Percentiles rank a stretch among this genome's conserved stretches.
phyloP scores from a whole-genome alignment of 345 rosid species.

The Raphanus sativus region DNA sequence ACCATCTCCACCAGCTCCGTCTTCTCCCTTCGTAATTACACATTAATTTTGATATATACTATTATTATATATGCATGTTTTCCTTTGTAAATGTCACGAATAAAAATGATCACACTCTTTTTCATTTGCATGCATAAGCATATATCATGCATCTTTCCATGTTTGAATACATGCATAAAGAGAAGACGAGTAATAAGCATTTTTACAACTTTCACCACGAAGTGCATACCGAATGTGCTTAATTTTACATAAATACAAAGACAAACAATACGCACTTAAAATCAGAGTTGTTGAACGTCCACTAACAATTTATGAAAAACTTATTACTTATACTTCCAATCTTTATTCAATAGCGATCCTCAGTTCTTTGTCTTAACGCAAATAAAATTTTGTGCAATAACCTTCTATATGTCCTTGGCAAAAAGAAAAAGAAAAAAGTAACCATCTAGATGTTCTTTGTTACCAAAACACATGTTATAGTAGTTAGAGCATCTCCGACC shows the following conservation, averaged over 20 bases:
- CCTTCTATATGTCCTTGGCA: neutral
- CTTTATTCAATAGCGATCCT: neutral
- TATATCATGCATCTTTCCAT: neutral
- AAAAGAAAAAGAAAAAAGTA: no score
- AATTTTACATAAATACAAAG: neutral
- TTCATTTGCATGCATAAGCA: neutral
- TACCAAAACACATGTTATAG: neutral
- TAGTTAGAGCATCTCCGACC: neutral
- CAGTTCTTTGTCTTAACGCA: neutral
- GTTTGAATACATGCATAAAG: neutral
- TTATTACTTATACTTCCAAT: neutral
- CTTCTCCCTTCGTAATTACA: conserved; percentile 12
- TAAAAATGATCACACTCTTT: neutral
- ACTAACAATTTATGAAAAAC: neutral
- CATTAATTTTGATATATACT: neutral
- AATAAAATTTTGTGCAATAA: neutral
- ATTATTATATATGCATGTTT: neutral
- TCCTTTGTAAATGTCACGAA: neutral
- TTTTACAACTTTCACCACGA: neutral
- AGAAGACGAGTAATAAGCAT: neutral
- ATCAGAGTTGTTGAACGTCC: neutral
- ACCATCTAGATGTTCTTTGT: neutral
- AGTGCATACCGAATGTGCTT: neutral
- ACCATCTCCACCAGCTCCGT: conserved; percentile 47
- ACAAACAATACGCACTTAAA: neutral